Base-by-base conservation (phyloP, 805 yeast species). In the Diddensiella santjacobensis region DNA sequence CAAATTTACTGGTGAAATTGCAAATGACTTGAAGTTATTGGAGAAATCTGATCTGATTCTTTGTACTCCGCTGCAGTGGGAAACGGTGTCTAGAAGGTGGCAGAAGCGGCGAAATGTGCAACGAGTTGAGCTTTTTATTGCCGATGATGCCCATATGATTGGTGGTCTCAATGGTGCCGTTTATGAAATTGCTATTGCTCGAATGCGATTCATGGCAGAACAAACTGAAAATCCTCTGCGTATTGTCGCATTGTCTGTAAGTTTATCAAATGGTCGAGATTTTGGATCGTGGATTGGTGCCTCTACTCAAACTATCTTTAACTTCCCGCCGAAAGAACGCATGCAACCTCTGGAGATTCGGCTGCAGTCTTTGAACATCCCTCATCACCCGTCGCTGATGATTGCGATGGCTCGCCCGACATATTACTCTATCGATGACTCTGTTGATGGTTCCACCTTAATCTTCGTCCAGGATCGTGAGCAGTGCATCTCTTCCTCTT, bases 201-300 rank as follows among this genome's bases (percentile, higher is more conserved):
- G 98, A 56, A 74, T 87, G 78, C 71, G 84, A 51, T 80, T 84
- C 52, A 78, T 89, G 63, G 70, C 81, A 0, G 72, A 78, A 1
- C 93, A 87, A 55, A 60, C 83, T n/a, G 84, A 81, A 29, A 70
- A 67, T 2, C 51, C 48, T 8, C 54, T 79, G 3, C 68, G 98
- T 54, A 64, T 89, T 22, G 77, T 91, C n/a, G 90, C 80, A 0
- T 67, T 91, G 20, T 73, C 86, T 0, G 72, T 80, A 0, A 79
- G 95, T 1, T 63, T 91, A 35, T 80, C 93, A 0, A 85, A 83
- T 59, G 86, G 84, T 2, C 73, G 79, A 44, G 96, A 87, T 54
- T 66, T 90, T 49, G 91, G 86, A 1, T 87, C 83, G 46, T 93
- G 98, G 96, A 65, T 93, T 23, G 95, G 93, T 1, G 82, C 84